Evolutionary conservation across 1,284 basidiomycete genomes (phyloP).

Genomic region (Meira nashicola): DNA sequence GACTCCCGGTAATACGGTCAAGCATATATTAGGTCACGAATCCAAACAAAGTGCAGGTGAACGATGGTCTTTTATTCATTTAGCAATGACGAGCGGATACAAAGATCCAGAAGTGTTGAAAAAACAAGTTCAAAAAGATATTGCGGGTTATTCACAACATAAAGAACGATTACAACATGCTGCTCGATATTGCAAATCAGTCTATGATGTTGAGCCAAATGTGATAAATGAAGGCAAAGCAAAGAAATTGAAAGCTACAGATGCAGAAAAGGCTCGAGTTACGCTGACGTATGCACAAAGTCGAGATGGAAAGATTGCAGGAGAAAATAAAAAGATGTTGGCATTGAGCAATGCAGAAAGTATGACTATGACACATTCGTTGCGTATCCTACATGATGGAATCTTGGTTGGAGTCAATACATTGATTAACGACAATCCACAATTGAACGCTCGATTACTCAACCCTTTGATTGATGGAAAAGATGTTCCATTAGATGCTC

Average conservation of each 20-base stretch:
- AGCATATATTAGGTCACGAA: slow-evolving; percentile 28
- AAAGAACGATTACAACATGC: neutral
- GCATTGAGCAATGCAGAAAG: slow-evolving; percentile 78
- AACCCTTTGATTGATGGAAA: slow-evolving; percentile 29
- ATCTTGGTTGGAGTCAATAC: slow-evolving; percentile 90
- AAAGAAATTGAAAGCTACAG: slow-evolving; percentile 60
- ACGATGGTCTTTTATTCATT: slow-evolving; percentile 38
- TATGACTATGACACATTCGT: slow-evolving; percentile 82
- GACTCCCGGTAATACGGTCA: slow-evolving; percentile 17
- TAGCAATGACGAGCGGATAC: slow-evolving; percentile 32
- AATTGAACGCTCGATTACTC: slow-evolving; percentile 62
- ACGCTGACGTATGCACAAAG: slow-evolving; percentile 95
- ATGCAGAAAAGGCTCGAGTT: slow-evolving; percentile 41
- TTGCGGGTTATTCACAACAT: neutral
- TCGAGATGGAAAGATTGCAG: slow-evolving; percentile 86
- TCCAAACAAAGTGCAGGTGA: slow-evolving; percentile 15
- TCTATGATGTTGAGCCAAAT: slow-evolving; percentile 1
- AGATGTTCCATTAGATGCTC: slow-evolving; percentile 38
- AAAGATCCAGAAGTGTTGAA: slow-evolving; percentile 17
- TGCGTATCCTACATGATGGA: slow-evolving; percentile 72
- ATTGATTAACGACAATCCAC: slow-evolving; percentile 83
- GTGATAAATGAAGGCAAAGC: slow-evolving; percentile 59
- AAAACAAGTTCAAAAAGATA: neutral
- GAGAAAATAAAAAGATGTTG: slow-evolving; percentile 68
- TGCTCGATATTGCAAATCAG: slow-evolving; percentile 3